A percentile compares a stretch with the other conserved stretches of the same genome.
phyloP scores from a whole-genome alignment of 805 yeast species.

The Yamadazyma laniorum region DNA sequence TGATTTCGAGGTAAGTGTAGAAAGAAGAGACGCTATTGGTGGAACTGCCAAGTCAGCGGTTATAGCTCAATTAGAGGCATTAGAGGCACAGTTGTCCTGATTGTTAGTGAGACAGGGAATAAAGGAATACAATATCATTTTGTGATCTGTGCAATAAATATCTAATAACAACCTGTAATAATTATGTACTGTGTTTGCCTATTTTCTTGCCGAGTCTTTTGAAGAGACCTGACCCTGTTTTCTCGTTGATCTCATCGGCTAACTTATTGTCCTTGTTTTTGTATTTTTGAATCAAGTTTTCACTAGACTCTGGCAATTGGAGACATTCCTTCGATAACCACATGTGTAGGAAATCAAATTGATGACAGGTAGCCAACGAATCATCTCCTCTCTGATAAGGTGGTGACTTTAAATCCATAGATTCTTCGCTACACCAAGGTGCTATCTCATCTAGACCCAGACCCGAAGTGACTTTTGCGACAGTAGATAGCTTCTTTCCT shows the following conservation, averaged over 20 bases:
- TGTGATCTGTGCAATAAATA: not conserved
- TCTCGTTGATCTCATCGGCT: too few species aligned
- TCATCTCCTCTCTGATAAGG: too few species aligned
- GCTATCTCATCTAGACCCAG: too few species aligned
- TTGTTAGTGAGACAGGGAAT: not conserved
- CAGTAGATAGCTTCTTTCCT: too few species aligned
- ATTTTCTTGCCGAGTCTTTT: not conserved
- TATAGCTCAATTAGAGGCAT: conserved; percentile 59
- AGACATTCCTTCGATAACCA: too few species aligned
- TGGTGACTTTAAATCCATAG: too few species aligned
- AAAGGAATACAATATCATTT: not conserved
- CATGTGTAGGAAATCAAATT: too few species aligned
- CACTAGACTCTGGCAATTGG: conserved; percentile 7
- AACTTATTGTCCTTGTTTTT: not conserved
- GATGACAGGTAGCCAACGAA: too few species aligned
- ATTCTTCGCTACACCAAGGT: too few species aligned
- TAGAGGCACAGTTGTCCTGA: conserved; percentile 18
- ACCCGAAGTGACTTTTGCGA: too few species aligned
- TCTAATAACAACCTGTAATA: not conserved
- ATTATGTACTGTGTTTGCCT: not conserved
- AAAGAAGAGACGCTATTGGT: conserved; percentile 94
- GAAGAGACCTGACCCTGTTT: too few species aligned
- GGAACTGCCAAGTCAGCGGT: conserved; percentile 95
- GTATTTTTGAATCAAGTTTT: conserved; percentile 3
- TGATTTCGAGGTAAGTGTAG: conserved; percentile 90